Evolutionary conservation across 441 rosid genomes (phyloP), one percentile per base, ranked within the genome.

Genomic region (Syzygium syzygioides): DNA sequence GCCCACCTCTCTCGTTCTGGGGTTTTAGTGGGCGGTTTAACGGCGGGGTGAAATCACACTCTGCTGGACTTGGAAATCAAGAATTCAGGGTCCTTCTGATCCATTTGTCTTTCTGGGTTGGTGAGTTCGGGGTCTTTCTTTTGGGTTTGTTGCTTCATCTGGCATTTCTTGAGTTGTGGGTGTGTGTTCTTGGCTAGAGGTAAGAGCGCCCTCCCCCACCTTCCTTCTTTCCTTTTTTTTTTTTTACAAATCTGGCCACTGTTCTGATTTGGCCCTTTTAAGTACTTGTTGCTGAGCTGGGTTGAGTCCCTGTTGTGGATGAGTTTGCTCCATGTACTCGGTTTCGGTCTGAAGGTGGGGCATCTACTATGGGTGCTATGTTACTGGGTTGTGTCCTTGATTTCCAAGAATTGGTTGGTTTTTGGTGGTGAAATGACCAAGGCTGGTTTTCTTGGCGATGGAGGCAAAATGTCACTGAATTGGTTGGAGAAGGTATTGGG

Each of bases 401-500:
- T 95, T 89, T 94, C 96, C 86, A 91, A 93, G 95, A 93, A 93
- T 89, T 93, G 95, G 95, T 92, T 94, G 91, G 89, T 93, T 93
- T 92, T 94, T 94, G 94, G 94, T 90, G 98, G 91, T 83, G 90
- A 93, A 87, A 91, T 93, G 91, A 64, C 93, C 90, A 93, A 94
- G 91, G 86, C 90, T 87, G 89, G 91, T 91, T 92, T 94, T 80
- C 92, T 92, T 86, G 92, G 94, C 93, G 93, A 92, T 92, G 92
- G 94, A 90, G 93, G 93, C 85, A 93, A 91, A 95, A 93, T 93
- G 91, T 92, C 93, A 93, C 90, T 92, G 85, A 94, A 92, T 89
- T 94, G 92, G 87, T 90, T 94, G 95, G 96, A 93, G 87, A 95
- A 89, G 91, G 92, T 94, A 90, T 91, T 92, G 8, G 91, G 86